Percentiles rank a stretch among this genome's conserved stretches.
Conservation (phyloP, 2,329 filamentous ascomycete genomes). For the Ophiocordyceps camponoti-floridani region DNA sequence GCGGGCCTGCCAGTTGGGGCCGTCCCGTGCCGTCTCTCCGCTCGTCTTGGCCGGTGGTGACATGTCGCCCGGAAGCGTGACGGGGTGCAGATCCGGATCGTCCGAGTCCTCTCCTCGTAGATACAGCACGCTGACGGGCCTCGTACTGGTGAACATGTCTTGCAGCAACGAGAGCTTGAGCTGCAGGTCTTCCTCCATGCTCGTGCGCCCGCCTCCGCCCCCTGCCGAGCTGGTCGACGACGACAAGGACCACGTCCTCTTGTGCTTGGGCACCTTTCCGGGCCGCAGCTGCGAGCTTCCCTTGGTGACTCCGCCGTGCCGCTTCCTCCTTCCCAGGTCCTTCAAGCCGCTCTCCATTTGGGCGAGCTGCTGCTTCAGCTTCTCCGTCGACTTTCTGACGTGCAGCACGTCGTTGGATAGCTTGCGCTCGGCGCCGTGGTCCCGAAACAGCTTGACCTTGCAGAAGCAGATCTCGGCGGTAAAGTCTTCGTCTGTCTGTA, state of each 20-base stretch:
- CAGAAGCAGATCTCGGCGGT: conserved; percentile 70
- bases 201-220: conserved; percentile 23
- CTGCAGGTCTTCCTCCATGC: conserved; percentile 58
- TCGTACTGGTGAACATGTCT: conserved; percentile 77
- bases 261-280: conserved; percentile 79
- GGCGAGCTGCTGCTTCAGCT: conserved; percentile 81
- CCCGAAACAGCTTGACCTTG: conserved; percentile 92
- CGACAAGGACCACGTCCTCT: conserved; percentile 90
- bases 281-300: conserved; percentile 37
- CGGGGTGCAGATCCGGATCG: conserved; percentile 63
- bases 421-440: conserved; percentile 89
- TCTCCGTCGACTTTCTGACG: conserved; percentile 92
- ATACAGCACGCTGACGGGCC: conserved; percentile 61
- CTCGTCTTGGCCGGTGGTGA: conserved; percentile 38
- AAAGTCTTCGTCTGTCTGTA: conserved; percentile 23
- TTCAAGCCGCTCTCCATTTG: conserved; percentile 55
- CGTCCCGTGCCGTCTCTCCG: too few species aligned
- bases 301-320: conserved; percentile 30
- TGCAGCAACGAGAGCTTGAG: conserved; percentile 62
- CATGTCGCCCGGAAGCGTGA: conserved; percentile 51
- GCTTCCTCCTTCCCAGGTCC: conserved; percentile 48
- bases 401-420: conserved; percentile 87
- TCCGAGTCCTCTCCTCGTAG: conserved; percentile 61
- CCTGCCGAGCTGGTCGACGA: conserved; percentile 54
- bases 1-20: too few species aligned